Base-by-base conservation (phyloP, 164 flowering plant genomes). In the Nymphaea thermarum region DNA sequence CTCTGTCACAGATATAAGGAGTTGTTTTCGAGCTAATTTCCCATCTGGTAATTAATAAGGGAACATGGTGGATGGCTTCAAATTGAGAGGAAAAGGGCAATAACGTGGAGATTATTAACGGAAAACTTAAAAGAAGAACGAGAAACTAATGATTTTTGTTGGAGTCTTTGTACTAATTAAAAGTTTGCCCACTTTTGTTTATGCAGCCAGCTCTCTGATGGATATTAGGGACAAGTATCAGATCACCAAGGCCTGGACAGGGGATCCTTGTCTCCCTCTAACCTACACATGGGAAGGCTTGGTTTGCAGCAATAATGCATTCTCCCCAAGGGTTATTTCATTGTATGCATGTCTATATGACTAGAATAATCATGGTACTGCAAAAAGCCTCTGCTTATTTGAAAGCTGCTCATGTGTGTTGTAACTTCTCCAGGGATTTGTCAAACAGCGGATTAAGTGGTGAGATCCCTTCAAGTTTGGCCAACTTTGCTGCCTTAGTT, bases 231-330 rank as follows among this genome's bases (percentile, higher is more conserved):
- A 63, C 5, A 17, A 4, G 6, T 80, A 79, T 65, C 59, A 44
- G 43, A 42, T 82, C 43, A 74, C 25, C 4, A 80, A 64, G 66
- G 71, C 79, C 66, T 85, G 86, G 88, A 76, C 75, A 65, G 86
- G 86, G 36, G 86, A 85, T 75, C 88, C 88, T 44, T 85, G 88
- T 64, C 64, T 42, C 3, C 88, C 88, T 0, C 41, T n/a, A 42
- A 59, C 16, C 11, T 80, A 68, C 68, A 8, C 25, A 1, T 85
- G 88, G 88, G 68, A 67, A 41, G 86, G 84, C 16, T 55, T 85
- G 16, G 69, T 61, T 3, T 85, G 89, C 74, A 76, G 73, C 63
- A 59, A 67, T 63, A 15, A 51, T 3, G 1, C 36, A 25, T 51
- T 15, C 14, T 51, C 57, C 8, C 57, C 80, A 3, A 77, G 72